phyloP scores from a whole-genome alignment of 2,329 filamentous ascomycete genomes.

The Alternaria alternata region DNA sequence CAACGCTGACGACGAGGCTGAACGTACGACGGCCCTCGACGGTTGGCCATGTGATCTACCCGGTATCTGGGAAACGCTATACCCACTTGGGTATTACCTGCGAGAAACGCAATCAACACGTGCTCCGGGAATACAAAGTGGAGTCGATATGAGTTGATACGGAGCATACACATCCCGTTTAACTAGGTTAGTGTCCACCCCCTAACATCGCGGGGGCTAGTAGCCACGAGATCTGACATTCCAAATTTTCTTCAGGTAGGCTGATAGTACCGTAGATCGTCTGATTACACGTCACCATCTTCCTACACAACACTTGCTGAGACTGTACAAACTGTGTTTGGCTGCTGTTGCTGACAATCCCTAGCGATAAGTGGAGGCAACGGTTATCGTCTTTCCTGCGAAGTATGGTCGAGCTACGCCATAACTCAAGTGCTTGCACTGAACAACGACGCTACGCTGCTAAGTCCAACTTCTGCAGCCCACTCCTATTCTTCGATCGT shows the following conservation, averaged over 20 bases:
- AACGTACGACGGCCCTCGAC: background rate
- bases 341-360: background rate
- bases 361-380: background rate
- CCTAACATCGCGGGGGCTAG: background rate
- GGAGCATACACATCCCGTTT: background rate
- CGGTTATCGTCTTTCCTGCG: background rate
- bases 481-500: background rate
- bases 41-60: background rate
- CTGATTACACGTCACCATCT: background rate
- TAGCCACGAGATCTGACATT: background rate
- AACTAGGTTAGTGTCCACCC: background rate
- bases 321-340: background rate
- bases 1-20: constrained; percentile 4
- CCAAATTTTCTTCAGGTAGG: background rate
- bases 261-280: constrained; percentile 1
- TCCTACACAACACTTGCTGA: background rate
- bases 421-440: background rate
- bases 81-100: background rate
- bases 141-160: background rate
- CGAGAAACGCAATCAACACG: background rate
- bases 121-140: background rate
- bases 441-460: background rate
- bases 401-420: background rate
- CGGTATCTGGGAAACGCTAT: background rate
- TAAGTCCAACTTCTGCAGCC: background rate